phyloP scores from a whole-genome alignment of 176 grass and related monocot genomes.

The Luzula sylvatica region DNA sequence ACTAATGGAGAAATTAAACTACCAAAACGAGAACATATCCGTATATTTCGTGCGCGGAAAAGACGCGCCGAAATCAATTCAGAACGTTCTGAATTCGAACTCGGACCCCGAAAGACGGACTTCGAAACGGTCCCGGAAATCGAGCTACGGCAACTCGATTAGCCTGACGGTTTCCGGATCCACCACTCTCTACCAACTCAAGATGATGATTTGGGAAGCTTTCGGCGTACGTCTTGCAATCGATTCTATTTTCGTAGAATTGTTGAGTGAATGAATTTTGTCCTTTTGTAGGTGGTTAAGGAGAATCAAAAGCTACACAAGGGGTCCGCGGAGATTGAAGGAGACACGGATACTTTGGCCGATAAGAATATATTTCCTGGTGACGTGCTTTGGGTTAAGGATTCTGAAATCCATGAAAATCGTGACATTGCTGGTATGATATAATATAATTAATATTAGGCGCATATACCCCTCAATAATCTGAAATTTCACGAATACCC shows the following conservation, averaged over 20 bases:
- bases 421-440: conserved; percentile 90
- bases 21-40: conserved; percentile 60
- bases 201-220: conserved; percentile 99
- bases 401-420: conserved; percentile 82
- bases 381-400: conserved; percentile 83
- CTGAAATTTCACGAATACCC: too few species aligned
- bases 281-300: conserved; percentile 64
- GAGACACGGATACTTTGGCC: conserved; percentile 66
- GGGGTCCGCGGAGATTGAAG: conserved; percentile 74
- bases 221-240: conserved; percentile 63
- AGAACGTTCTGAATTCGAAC: conserved; percentile 44
- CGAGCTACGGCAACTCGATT: conserved; percentile 57
- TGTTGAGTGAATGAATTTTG: neutral
- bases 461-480: conserved; percentile 7
- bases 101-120: conserved; percentile 61
- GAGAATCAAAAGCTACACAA: conserved; percentile 99
- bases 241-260: conserved; percentile 1
- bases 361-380: conserved; percentile 93
- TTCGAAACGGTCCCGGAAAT: conserved; percentile 84
- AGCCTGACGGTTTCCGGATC: conserved; percentile 85
- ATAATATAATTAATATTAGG: neutral
- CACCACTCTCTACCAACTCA: conserved; percentile 84
- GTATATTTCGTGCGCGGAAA: conserved; percentile 89
- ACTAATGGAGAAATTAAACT: conserved; percentile 75
- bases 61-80: conserved; percentile 88